Conservation (phyloP, 2,329 filamentous ascomycete species). For the Calonectria naviculata region DNA sequence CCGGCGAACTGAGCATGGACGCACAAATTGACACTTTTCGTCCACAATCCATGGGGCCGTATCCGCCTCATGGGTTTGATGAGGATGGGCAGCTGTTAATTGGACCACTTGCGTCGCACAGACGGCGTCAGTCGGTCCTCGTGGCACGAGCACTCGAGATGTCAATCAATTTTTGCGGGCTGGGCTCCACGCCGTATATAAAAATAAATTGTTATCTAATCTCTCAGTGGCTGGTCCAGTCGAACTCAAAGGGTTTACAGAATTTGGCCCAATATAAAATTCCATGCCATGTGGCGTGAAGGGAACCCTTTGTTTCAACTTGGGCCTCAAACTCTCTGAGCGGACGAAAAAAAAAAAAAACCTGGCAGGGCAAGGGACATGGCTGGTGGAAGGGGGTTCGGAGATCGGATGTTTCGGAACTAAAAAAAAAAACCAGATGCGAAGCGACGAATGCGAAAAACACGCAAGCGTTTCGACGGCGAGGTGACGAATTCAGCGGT, state of each 20-base stretch:
- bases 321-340: not conserved
- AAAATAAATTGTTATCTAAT: not conserved
- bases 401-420: constrained; percentile 17
- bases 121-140: not conserved
- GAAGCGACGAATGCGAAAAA: constrained; percentile 14
- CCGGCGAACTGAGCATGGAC: not conserved
- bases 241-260: not conserved
- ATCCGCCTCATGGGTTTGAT: not conserved
- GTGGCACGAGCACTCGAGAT: not conserved
- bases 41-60: not conserved
- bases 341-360: not conserved
- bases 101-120: not conserved
- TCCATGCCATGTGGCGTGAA: not conserved
- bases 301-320: not conserved
- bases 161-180: not conserved
- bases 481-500: constrained; percentile 10
- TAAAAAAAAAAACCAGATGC: too few relatives aligned
- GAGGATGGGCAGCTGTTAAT: not conserved
- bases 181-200: not conserved
- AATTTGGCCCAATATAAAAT: not conserved
- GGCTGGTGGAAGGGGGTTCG: not conserved
- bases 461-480: not conserved
- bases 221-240: not conserved
- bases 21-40: not conserved
- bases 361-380: not conserved